Evolutionary conservation across 2,329 filamentous ascomycete species (phyloP).

Genomic region (Scytalidium sp.): DNA sequence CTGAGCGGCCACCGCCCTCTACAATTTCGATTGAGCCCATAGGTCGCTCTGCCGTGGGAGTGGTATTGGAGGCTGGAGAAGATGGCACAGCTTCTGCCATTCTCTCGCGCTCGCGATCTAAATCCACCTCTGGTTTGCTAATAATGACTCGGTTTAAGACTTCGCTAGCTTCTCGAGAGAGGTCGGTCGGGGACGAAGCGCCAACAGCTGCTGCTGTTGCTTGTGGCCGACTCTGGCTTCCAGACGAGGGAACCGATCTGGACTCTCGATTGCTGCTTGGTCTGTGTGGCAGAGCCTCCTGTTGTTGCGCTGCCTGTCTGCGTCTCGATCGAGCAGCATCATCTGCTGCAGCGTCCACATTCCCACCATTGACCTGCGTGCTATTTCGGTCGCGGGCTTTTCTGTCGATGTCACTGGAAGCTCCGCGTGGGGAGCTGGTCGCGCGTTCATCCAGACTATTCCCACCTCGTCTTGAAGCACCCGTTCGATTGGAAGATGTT

Average conservation of each 20-base stretch:
- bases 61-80: slow-evolving; percentile 39
- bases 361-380: slow-evolving; percentile 37
- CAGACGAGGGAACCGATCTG: slow-evolving; percentile 29
- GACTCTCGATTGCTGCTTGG: slow-evolving; percentile 37
- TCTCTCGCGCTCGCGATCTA: slow-evolving; percentile 68
- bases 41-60: slow-evolving; percentile 40
- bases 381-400: slow-evolving; percentile 31
- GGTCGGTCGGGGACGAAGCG: slow-evolving; percentile 54
- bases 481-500: slow-evolving; percentile 68
- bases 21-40: slow-evolving; percentile 47
- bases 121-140: slow-evolving; percentile 71
- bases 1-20: slow-evolving; percentile 39
- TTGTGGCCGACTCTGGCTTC: slow-evolving; percentile 21
- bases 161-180: slow-evolving; percentile 74
- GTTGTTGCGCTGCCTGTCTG: slow-evolving; percentile 34
- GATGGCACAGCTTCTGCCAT: slow-evolving; percentile 55
- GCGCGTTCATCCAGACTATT: slow-evolving; percentile 16
- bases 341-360: slow-evolving; percentile 29
- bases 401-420: slow-evolving; percentile 18
- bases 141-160: slow-evolving; percentile 75
- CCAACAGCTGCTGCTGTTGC: slow-evolving; percentile 35
- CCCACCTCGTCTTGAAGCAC: slow-evolving; percentile 16
- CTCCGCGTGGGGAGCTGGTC: slow-evolving; percentile 17
- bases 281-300: slow-evolving; percentile 39
- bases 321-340: slow-evolving; percentile 40